Conservation (phyloP, 371 early-diverging fungal species). For the Mucor sp. region DNA sequence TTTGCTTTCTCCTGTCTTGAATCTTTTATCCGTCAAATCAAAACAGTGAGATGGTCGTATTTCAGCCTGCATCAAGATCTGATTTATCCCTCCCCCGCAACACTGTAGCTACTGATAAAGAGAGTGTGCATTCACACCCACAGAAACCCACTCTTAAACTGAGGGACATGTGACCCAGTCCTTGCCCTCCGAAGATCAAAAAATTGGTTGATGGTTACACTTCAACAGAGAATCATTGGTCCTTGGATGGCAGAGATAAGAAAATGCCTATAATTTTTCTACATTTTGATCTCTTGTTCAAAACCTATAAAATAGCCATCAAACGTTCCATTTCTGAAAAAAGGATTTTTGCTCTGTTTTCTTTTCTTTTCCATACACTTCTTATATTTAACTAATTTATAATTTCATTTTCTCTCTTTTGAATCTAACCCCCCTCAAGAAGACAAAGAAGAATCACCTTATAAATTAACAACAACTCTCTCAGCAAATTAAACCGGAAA, state of each 20-base stretch:
- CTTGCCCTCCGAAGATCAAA: neutral
- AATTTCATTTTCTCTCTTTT: neutral
- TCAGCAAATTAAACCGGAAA: neutral
- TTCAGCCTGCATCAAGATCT: neutral
- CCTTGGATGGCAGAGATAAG: conserved; percentile 22
- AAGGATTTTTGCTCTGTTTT: neutral
- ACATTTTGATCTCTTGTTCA: neutral
- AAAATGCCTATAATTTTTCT: conserved; percentile 16
- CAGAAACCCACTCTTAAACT: neutral
- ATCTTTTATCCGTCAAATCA: conserved; percentile 3
- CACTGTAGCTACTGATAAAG: neutral
- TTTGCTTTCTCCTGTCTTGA: neutral
- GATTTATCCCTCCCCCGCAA: neutral
- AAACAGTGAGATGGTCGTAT: neutral
- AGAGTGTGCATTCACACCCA: neutral
- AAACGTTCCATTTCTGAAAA: neutral
- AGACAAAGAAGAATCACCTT: neutral
- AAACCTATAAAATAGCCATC: neutral
- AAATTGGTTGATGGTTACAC: conserved; percentile 13
- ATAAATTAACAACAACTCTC: neutral
- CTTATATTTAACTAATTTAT: conserved; percentile 2
- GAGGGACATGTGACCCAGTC: conserved; percentile 14
- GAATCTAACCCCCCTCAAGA: neutral
- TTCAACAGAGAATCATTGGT: conserved; percentile 19
- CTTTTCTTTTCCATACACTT: neutral